A percentile compares a stretch with the other conserved stretches of the same genome.
phyloP scores from a whole-genome alignment of 202 grass and related monocot genomes.

The Thinopyrum obtusiflorum region DNA sequence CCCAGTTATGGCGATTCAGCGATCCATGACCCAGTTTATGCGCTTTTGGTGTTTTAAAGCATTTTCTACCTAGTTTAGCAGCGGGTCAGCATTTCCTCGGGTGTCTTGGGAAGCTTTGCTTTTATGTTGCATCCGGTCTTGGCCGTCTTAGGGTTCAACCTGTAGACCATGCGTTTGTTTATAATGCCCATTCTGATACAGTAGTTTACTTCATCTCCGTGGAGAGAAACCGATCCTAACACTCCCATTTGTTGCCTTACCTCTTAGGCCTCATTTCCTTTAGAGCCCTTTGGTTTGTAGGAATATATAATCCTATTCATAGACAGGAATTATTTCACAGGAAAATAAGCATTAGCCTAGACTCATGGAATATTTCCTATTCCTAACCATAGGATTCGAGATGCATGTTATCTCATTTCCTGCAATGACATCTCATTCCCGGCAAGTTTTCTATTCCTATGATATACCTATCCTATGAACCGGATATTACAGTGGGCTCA shows the following conservation, averaged over 20 bases:
- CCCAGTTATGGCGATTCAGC: background rate
- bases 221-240: background rate
- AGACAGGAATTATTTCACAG: too few relatives aligned
- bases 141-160: too few relatives aligned
- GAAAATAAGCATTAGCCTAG: too few relatives aligned
- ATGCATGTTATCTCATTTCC: too few relatives aligned
- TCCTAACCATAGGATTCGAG: too few relatives aligned
- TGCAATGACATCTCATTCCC: too few relatives aligned
- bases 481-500: background rate
- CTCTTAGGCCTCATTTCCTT: background rate
- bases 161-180: background rate
- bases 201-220: background rate
- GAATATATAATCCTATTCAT: too few relatives aligned
- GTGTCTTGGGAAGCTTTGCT: background rate
- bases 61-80: background rate
- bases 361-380: too few relatives aligned
- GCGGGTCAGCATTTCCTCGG: background rate
- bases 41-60: background rate
- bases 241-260: background rate
- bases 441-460: too few relatives aligned
- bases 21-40: background rate
- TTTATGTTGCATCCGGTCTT: background rate
- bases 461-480: too few relatives aligned
- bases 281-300: too few relatives aligned
- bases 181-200: background rate